These are phyloP conservation scores for Mortierella sp. DNA, from an alignment of 371 early-diverging fungal species.

Conservation along the genomic window DNA sequence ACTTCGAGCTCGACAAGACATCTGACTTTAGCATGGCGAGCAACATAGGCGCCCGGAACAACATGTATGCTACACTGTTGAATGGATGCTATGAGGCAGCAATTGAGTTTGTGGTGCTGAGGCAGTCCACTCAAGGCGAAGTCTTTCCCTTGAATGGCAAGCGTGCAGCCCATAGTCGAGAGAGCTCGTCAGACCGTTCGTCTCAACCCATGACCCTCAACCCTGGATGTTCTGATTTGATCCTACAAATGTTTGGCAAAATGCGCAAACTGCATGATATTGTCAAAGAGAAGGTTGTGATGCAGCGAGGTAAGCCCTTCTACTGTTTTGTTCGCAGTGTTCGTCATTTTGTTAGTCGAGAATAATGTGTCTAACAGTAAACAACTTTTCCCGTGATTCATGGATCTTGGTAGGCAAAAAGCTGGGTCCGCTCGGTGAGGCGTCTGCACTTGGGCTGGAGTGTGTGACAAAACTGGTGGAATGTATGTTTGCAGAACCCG, in stretches of 20 bases:
- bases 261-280: constrained; percentile 57
- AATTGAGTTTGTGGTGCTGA: constrained; percentile 33
- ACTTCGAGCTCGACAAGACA: constrained; percentile 69
- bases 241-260: constrained; percentile 51
- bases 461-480: constrained; percentile 44
- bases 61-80: constrained; percentile 61
- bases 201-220: constrained; percentile 6
- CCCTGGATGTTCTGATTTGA: constrained; percentile 35
- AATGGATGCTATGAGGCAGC: constrained; percentile 68
- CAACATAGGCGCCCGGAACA: constrained; percentile 65
- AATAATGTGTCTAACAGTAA: not conserved
- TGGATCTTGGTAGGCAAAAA: constrained; percentile 29
- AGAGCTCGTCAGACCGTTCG: not conserved
- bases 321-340: not conserved
- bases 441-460: constrained; percentile 44
- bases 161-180: constrained; percentile 10
- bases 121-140: constrained; percentile 11
- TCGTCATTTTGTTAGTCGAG: not conserved
- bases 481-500: constrained; percentile 30
- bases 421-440: constrained; percentile 43
- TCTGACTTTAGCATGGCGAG: constrained; percentile 67
- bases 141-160: constrained; percentile 29
- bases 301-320: constrained; percentile 32
- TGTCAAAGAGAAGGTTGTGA: constrained; percentile 41
- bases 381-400: not conserved